These are phyloP conservation scores for Calonectria leucothoes DNA, from an alignment of 2,329 filamentous ascomycete species.

Conservation along the genomic window DNA sequence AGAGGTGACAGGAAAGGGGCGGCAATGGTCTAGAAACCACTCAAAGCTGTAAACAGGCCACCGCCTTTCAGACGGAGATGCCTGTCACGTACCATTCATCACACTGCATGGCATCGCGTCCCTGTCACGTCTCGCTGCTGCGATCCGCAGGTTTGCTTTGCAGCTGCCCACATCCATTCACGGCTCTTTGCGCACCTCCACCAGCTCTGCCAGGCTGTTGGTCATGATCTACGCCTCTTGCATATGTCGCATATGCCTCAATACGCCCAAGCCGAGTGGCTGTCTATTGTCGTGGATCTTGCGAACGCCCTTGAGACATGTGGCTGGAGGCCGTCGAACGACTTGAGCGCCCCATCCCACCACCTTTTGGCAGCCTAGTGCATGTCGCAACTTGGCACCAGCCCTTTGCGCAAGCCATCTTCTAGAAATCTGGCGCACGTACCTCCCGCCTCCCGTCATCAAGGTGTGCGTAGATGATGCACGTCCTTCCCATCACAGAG, in stretches of 20 bases:
- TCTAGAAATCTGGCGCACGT: constrained; percentile 35
- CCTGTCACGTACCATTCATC: constrained; percentile 21
- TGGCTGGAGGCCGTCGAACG: constrained; percentile 28
- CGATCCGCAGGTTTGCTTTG: constrained; percentile 14
- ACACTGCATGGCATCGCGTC: constrained; percentile 6
- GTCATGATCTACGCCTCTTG: constrained; percentile 10
- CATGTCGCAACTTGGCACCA: constrained; percentile 8
- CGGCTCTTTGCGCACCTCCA: constrained; percentile 8
- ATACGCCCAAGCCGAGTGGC: constrained; percentile 18
- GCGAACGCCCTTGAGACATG: constrained; percentile 12
- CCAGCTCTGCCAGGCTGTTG: constrained; percentile 10
- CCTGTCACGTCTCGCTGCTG: constrained; percentile 13
- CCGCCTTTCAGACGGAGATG: constrained; percentile 2
- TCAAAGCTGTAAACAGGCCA: constrained; percentile 28
- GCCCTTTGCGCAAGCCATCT: constrained; percentile 10
- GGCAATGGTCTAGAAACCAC: constrained; percentile 19
- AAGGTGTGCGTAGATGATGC: constrained; percentile 23
- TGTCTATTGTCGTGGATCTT: constrained; percentile 24
- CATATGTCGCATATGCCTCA: constrained; percentile 15
- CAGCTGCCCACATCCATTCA: constrained; percentile 2
- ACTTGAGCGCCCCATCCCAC: neutral
- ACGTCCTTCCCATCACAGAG: constrained; percentile 10
- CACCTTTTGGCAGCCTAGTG: constrained; percentile 11
- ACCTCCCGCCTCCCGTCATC: constrained; percentile 14
- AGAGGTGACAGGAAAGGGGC: constrained; percentile 22